phyloP scores from a whole-genome alignment of 306 rosid species.

The Sesbania bispinosa region DNA sequence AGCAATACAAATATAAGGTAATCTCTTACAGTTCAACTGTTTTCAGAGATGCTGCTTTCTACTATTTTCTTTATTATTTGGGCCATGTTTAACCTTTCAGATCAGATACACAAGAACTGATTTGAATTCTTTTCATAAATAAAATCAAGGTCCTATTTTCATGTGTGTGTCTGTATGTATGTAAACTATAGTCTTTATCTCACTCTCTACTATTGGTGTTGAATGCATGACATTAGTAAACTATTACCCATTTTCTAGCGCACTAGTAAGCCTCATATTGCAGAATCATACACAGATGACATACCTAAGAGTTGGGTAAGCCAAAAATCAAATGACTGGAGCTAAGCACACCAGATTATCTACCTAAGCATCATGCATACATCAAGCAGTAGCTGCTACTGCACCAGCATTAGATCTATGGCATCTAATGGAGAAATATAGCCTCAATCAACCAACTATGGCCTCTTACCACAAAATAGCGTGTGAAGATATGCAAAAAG shows the following conservation, averaged over 20 bases:
- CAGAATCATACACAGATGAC: neutral
- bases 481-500: neutral
- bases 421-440: too few relatives aligned
- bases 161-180: neutral
- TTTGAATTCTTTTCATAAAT: neutral
- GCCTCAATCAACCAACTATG: too few relatives aligned
- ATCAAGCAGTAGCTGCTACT: neutral
- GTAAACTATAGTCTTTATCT: neutral
- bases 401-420: constrained; percentile 9
- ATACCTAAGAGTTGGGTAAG: neutral
- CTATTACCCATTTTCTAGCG: constrained; percentile 5
- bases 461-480: neutral
- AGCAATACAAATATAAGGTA: neutral
- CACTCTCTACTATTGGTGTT: neutral
- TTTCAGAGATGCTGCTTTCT: neutral
- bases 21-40: neutral
- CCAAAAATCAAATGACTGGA: neutral
- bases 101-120: neutral
- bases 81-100: constrained; percentile 9
- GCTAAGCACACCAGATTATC: neutral
- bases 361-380: neutral
- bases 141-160: neutral
- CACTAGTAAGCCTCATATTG: neutral
- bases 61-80: neutral
- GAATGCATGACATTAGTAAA: neutral